Evolutionary conservation across 495 filamentous ascomycete species (phyloP), one percentile per base, ranked within the genome.

Genomic region (Pyrenula massariospora): DNA sequence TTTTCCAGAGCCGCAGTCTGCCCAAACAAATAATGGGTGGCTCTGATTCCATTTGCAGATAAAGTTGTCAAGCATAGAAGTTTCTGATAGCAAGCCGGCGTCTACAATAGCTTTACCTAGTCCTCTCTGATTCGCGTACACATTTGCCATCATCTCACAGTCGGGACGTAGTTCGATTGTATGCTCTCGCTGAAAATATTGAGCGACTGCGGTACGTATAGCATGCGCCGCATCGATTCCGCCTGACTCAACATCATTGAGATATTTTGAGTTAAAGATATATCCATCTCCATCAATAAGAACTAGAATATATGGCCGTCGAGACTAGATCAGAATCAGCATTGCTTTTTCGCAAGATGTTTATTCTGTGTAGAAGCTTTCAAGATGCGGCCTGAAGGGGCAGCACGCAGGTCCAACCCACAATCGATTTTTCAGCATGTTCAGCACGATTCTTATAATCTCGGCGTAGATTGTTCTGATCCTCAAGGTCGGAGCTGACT

Each of bases 41-140:
- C 50, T 52, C 50, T 52, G 50, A 19, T 20, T 52, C 19, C n/a
- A 52, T 52, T 52, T 52, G 50, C 50, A 52, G 50, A 52, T 21
- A 24, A 52, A 52, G 10, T 8, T 24, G 5, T 52, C 50, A 10
- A 52, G 20, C 8, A 5, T 19, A 24, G n/a, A 21, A 8, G 19
- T 5, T 21, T 24, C 19, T 20, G 50, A 52, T 21, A 52, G n/a
- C 19, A 52, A 20, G 10, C 50, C 50, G 8, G 50, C 50, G 10
- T 52, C 50, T 8, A 52, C 19, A 20, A 52, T 21, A 52, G 50
- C 50, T 21, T 24, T 24, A 19, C 19, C 22, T 21, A 52, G 50
- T 24, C 50, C 50, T 20, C 20, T 20, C 19, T 52, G n/a, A 24
- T 52, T 52, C 19, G 50, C 50, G 19, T 52, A 52, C 10, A 52